Conservation (phyloP, 2,329 filamentous ascomycete species). For the Phyllosticta capitalensis region DNA sequence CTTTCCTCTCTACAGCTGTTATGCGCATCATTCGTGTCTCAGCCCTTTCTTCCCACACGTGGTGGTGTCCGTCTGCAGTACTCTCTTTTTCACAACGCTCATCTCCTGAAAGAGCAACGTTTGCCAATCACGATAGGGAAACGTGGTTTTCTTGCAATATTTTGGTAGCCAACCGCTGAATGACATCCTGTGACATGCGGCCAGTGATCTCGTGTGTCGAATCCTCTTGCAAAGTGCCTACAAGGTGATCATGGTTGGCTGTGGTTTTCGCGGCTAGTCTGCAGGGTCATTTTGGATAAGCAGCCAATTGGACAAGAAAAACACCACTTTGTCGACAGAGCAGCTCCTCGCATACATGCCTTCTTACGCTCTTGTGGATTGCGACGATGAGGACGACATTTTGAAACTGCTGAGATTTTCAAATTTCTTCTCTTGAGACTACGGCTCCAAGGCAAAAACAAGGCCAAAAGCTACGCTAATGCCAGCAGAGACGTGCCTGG, state of each 20-base stretch:
- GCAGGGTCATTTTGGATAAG: background rate
- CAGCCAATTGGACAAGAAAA: background rate
- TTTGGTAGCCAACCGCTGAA: background rate
- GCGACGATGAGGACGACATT: too few species aligned
- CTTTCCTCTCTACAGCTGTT: background rate
- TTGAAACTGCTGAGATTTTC: too few species aligned
- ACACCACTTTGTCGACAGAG: too few species aligned
- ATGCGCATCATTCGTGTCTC: background rate
- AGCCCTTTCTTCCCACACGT: background rate
- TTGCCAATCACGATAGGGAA: background rate
- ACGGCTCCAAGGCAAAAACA: too few species aligned
- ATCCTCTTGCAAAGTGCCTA: background rate
- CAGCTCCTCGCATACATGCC: too few species aligned
- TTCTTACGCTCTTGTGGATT: too few species aligned
- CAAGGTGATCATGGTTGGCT: background rate
- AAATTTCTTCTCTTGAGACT: too few species aligned
- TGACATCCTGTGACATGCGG: background rate
- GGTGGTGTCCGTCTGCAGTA: background rate
- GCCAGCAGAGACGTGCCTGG: too few species aligned
- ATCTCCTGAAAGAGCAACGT: background rate
- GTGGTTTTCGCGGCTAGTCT: background rate
- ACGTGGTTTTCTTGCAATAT: background rate
- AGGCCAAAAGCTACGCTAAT: too few species aligned
- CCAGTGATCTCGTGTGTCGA: background rate
- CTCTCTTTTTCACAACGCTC: background rate